phyloP scores from a whole-genome alignment of 371 early-diverging fungal genomes.

The Umbelopsis sp. region DNA sequence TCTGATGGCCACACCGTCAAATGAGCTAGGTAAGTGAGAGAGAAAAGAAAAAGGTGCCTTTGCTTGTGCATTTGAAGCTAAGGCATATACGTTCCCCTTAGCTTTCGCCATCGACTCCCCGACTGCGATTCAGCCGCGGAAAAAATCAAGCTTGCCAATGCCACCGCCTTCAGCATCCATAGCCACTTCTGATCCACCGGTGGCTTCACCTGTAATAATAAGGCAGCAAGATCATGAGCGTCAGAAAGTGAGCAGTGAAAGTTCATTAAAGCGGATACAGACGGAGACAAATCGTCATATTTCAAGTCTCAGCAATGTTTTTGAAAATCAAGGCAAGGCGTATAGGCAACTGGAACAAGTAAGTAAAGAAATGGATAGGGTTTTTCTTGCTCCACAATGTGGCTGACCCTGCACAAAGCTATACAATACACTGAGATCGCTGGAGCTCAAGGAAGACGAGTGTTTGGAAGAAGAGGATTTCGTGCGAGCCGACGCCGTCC shows the following conservation, averaged over 20 bases:
- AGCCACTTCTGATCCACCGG: conserved; percentile 4
- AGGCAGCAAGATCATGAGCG: conserved; percentile 6
- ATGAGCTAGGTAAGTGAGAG: neutral
- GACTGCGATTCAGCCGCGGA: neutral
- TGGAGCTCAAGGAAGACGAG: neutral
- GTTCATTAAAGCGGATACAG: neutral
- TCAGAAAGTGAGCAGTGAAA: conserved; percentile 15
- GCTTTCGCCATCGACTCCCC: conserved; percentile 12
- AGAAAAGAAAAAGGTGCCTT: no score
- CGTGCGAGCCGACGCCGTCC: conserved; percentile 5
- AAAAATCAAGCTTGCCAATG: neutral
- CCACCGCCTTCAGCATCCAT: conserved; percentile 5
- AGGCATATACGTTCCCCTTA: neutral
- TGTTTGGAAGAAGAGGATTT: conserved; percentile 10
- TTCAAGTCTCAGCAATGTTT: neutral
- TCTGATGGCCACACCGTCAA: conserved; percentile 5
- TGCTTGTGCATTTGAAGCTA: no score
- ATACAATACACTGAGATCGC: neutral
- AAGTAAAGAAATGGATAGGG: neutral
- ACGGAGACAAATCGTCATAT: conserved; percentile 9
- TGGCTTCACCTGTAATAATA: neutral
- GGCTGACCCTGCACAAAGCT: neutral
- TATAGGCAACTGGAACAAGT: conserved; percentile 10
- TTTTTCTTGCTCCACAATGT: no score
- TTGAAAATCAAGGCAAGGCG: conserved; percentile 11